Evolutionary conservation across 73 alveolate genomes (phyloP).

Genomic region (Paramecium sexaurelia): DNA sequence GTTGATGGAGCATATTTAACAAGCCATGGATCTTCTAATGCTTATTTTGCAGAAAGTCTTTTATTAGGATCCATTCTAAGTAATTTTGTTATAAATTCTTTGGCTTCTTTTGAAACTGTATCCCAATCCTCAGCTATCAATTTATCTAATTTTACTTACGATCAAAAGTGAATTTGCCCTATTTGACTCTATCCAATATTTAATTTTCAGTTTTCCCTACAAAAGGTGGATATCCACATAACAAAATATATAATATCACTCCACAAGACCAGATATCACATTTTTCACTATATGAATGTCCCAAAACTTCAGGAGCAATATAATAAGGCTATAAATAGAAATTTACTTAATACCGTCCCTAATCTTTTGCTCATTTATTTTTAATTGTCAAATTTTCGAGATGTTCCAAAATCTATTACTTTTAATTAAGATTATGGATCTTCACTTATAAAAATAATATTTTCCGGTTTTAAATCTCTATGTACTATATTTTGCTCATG

Average conservation of each 20-base stretch:
- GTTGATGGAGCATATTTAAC: constrained; percentile 50
- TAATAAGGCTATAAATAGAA: constrained; percentile 60
- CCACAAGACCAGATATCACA: constrained; percentile 83
- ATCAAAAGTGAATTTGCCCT: constrained; percentile 59
- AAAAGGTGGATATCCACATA: constrained; percentile 76
- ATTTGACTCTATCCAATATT: constrained; percentile 66
- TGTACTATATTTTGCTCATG: constrained; percentile 88
- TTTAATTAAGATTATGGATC: constrained; percentile 73
- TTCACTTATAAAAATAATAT: constrained; percentile 81
- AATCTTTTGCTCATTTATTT: constrained; percentile 64
- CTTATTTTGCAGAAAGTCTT: constrained; percentile 67
- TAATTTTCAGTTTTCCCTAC: constrained; percentile 72
- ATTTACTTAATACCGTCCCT: constrained; percentile 56
- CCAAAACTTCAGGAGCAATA: constrained; percentile 77
- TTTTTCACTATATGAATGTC: constrained; percentile 72
- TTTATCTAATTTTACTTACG: not conserved
- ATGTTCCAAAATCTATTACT: constrained; percentile 95
- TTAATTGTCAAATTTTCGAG: constrained; percentile 64
- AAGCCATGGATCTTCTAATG: constrained; percentile 70
- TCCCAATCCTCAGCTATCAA: constrained; percentile 69
- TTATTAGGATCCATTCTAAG: constrained; percentile 68
- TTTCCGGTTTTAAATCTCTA: constrained; percentile 94
- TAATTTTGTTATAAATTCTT: constrained; percentile 64
- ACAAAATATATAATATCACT: constrained; percentile 71
- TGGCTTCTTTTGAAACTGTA: constrained; percentile 71